Conservation (phyloP, 169 alveolate species). For the Eimeria acervulina region DNA sequence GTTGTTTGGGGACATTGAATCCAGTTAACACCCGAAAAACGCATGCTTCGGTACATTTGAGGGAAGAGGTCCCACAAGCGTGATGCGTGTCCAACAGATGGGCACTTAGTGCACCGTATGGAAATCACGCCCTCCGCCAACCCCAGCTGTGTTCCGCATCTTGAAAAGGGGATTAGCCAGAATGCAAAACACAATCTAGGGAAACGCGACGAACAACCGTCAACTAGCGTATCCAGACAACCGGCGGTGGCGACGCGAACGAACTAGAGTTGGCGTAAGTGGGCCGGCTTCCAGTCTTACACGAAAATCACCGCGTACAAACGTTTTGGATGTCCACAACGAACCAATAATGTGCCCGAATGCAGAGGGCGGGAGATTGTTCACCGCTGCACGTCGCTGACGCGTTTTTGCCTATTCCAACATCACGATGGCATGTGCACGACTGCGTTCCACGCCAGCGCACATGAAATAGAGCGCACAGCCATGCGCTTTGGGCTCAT, state of each 20-base stretch:
- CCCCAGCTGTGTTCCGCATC: not conserved
- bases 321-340: too few species aligned
- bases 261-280: too few species aligned
- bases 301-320: too few species aligned
- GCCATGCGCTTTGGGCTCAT: not conserved
- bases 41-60: not conserved
- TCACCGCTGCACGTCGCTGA: too few species aligned
- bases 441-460: too few species aligned
- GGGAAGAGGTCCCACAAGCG: not conserved
- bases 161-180: not conserved
- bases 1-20: not conserved
- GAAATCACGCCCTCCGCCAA: not conserved
- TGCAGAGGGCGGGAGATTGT: too few species aligned
- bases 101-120: not conserved
- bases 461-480: not conserved
- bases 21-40: not conserved
- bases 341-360: too few species aligned
- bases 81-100: too few species aligned
- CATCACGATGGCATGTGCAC: too few species aligned
- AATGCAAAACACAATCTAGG: not conserved
- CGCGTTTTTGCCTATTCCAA: too few species aligned
- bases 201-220: not conserved
- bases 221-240: not conserved
- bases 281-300: too few species aligned
- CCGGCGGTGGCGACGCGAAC: not conserved